Evolutionary conservation across 176 grass and related monocot species (phyloP), one percentile per base, ranked within the genome.

Genomic region (Musa itinerans): DNA sequence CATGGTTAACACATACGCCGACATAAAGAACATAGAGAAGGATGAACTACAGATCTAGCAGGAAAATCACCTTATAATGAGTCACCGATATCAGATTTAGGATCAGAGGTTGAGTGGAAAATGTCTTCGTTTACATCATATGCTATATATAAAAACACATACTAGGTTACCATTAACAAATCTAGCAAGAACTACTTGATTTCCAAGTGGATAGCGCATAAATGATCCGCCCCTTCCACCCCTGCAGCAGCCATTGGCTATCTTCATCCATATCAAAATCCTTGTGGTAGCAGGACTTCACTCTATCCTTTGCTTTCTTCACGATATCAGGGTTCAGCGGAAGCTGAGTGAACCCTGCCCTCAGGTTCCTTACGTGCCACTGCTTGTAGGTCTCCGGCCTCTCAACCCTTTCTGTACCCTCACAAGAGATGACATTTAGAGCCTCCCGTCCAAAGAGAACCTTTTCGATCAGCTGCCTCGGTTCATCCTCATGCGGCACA

Each of bases 371-470:
- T 48, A 71, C 63, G 34, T 71, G 74, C 87, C 87, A 89, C 22
- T 89, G 83, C 74, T 70, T 81, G 7, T 89, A 89, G 1, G 84
- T 86, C 65, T 89, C 84, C 0, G 87, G 87, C 4, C 87, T 81
- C 11, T 86, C 64, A 19, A 89, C 87, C 15, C 84, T 58, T 68
- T 86, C 83, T 2, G 78, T 48, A 10, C 84, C 81, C 57, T 89
- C 87, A 6, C 87, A 89, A 48, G 87, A 84, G 3, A 89, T 61
- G 14, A 73, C 57, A 14, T 88, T 88, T 9, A 82, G 56, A 16
- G 76, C 86, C 16, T 6, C 21, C 0, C 27, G 78, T 0, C 87
- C 86, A 0, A 86, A 10, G 1, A 88, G 6, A 13, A 76, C 75
- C 19, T 76, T 83, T 79, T 88, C 86, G 0, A 88, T 62, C 53